These are phyloP conservation scores for Beauveria bassiana DNA, from an alignment of 2,329 filamentous ascomycete species.

Conservation along the genomic window DNA sequence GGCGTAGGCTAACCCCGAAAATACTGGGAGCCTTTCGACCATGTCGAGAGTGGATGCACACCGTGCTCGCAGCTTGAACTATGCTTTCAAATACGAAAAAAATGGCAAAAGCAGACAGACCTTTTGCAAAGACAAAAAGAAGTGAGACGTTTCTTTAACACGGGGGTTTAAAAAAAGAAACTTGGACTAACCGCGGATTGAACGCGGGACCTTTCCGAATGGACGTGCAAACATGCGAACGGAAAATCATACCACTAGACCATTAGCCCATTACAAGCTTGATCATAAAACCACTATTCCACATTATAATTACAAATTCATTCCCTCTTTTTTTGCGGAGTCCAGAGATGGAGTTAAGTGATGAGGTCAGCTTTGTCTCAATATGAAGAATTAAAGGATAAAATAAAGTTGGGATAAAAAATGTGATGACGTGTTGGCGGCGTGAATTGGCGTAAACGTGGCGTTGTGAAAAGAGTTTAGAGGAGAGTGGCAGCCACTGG, in stretches of 20 bases:
- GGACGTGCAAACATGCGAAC: background rate
- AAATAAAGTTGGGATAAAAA: no score
- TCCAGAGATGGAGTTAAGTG: background rate
- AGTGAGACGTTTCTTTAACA: no score
- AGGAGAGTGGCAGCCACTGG: no score
- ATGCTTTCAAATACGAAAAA: background rate
- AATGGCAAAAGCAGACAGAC: no score
- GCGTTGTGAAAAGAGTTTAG: no score
- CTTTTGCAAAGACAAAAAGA: background rate
- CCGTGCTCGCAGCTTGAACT: background rate
- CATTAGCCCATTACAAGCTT: background rate
- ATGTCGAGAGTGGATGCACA: background rate
- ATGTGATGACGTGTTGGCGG: no score
- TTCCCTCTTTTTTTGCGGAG: background rate
- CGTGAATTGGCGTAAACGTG: no score
- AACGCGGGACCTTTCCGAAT: constrained; percentile 10
- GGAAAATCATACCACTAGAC: constrained; percentile 11
- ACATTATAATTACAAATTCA: background rate
- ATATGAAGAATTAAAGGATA: no score
- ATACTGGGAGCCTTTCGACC: no score
- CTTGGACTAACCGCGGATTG: constrained; percentile 9
- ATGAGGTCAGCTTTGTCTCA: no score
- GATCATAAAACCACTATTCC: background rate
- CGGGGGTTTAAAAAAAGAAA: background rate
- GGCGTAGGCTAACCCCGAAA: no score